Conservation (phyloP, 768 basidiomycete genomes). For the Boletus tomentosulus region DNA sequence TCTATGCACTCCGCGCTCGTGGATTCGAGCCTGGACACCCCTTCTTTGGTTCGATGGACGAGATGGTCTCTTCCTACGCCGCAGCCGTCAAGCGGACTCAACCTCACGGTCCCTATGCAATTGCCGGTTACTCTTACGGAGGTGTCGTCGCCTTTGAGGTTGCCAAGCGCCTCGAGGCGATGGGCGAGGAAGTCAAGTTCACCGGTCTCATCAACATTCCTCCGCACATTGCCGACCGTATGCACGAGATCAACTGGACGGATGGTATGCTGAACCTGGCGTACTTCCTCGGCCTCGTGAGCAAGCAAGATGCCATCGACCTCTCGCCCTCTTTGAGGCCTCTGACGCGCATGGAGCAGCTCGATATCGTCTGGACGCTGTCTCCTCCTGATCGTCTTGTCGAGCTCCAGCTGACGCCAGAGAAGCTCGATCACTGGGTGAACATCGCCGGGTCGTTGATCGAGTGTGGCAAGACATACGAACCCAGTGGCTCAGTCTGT, state of each 20-base stretch:
- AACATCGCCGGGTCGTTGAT: slow-evolving; percentile 29
- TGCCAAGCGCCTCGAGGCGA: slow-evolving; percentile 24
- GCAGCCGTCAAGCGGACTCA: slow-evolving; percentile 32
- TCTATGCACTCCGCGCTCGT: slow-evolving; percentile 43
- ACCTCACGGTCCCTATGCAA: slow-evolving; percentile 36
- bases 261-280: no score
- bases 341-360: slow-evolving; percentile 24
- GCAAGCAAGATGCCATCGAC: slow-evolving; percentile 23
- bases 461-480: slow-evolving; percentile 29
- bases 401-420: no score
- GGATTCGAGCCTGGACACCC: slow-evolving; percentile 39
- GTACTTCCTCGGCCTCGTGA: no score
- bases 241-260: no score
- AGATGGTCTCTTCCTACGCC: slow-evolving; percentile 39
- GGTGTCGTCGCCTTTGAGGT: slow-evolving; percentile 43
- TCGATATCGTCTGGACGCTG: slow-evolving; percentile 26
- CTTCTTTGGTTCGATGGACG: slow-evolving; percentile 34
- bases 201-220: slow-evolving; percentile 41
- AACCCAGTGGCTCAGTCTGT: slow-evolving; percentile 26
- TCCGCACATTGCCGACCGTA: slow-evolving; percentile 35
- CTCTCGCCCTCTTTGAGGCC: slow-evolving; percentile 21
- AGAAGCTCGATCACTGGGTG: slow-evolving; percentile 23
- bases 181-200: slow-evolving; percentile 31
- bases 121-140: slow-evolving; percentile 45
- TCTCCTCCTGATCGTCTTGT: slow-evolving; percentile 3